Evolutionary conservation across 1,284 basidiomycete genomes (phyloP), one percentile per base, ranked within the genome.

Genomic region (Fomitopsis pinicola): DNA sequence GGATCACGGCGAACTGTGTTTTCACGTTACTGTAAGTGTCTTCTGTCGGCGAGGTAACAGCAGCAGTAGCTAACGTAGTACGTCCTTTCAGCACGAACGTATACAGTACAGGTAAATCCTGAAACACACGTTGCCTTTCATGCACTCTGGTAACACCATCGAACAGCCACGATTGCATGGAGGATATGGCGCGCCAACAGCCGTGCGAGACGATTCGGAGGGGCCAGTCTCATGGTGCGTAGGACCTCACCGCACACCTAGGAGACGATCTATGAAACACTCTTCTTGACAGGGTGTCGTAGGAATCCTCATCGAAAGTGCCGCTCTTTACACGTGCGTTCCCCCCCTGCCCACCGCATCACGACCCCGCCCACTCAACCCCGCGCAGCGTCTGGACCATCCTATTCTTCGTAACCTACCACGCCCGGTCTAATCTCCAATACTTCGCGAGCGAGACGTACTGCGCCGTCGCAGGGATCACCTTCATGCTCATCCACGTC

Each of bases 1-100:
- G 60, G 60, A 57, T 61, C n/a, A 57, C 55, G 9, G 44, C 44
- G 5, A 48, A 58, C 28, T 58, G 57, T 17, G 45, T 58, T 5
- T 58, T 58, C 45, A 58, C 57, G 19, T 42, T 58, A 30, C 48
- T 44, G 57, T 58, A 8, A 5, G 57, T 58, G n/a, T 14, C 28
- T 3, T 50, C 19, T 19, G 19, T 5, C 17, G 14, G 40, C 40
- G 12, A 15, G 5, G 40, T 3, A 42, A 5, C 10, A 5, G 4
- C 5, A 42, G 5, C n/a, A 42, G 5, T 9, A 7, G 8, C 6
- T 45, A 4, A 45, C 42, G 3, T n/a, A 5, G 15, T 19, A 15
- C 15, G 9, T 26, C 19, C 46, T 10, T 15, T 3, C 35, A 54
- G 52, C 14, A 54, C 52, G 19, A 54, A 54, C 10, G 52, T 54